Evolutionary conservation across 2,329 filamentous ascomycete species (phyloP).

Genomic region (Zalaria obscura): DNA sequence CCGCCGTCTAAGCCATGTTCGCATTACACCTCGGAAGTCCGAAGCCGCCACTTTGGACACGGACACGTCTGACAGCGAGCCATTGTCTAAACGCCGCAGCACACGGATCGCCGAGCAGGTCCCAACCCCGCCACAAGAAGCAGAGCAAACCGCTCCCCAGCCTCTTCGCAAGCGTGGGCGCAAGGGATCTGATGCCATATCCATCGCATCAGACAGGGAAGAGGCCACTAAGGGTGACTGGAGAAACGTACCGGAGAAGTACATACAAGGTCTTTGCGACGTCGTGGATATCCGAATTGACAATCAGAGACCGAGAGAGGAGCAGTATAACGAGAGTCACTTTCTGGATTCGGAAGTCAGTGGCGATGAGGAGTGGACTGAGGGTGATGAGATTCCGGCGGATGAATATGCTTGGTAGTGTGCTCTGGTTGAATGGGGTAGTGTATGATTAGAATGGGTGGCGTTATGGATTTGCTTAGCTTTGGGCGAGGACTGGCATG

Average conservation of each 20-base stretch:
- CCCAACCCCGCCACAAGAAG: neutral
- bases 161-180: slow-evolving; percentile 8
- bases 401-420: slow-evolving; percentile 23
- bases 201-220: slow-evolving; percentile 15
- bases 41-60: neutral
- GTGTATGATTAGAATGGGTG: neutral
- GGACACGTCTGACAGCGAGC: slow-evolving; percentile 2
- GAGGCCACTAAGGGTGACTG: slow-evolving; percentile 21
- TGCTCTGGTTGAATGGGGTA: neutral
- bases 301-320: slow-evolving; percentile 58
- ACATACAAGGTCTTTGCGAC: slow-evolving; percentile 55
- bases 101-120: slow-evolving; percentile 13
- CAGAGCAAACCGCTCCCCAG: slow-evolving; percentile 1
- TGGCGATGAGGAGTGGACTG: slow-evolving; percentile 43
- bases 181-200: slow-evolving; percentile 4
- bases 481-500: neutral
- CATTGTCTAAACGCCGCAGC: slow-evolving; percentile 12
- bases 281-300: slow-evolving; percentile 60
- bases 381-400: slow-evolving; percentile 33
- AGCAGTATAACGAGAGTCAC: slow-evolving; percentile 55
- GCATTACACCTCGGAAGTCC: slow-evolving; percentile 12
- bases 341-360: slow-evolving; percentile 51
- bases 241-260: slow-evolving; percentile 15
- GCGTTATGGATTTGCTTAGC: neutral
- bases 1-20: slow-evolving; percentile 8